Base-by-base conservation (phyloP, 2,329 filamentous ascomycete species). In the Fusarium liriodendri region DNA sequence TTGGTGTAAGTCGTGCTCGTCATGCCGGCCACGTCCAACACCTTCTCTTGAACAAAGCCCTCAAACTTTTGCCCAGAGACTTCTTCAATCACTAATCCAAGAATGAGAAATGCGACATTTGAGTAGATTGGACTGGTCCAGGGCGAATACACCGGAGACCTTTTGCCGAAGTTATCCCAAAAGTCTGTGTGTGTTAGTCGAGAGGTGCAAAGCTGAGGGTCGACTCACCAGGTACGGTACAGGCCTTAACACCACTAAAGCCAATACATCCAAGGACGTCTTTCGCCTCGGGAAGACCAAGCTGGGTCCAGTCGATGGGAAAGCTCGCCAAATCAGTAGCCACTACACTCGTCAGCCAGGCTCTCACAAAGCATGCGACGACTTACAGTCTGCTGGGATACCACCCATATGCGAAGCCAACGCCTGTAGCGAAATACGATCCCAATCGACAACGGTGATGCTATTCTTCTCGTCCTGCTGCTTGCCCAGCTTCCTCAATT, bases 131-230 rank as follows among this genome's bases (percentile, higher is more conserved):
- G 67, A 2, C 50, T 65, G 0, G 14, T 8, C 66, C 42, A 69
- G 0, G 66, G 52, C 5, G 52, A 33, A 22, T 42, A 65, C 1
- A 58, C 50, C 0, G 66, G 67, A 9, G 59, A 32, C 0, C 67
- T 29, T n/a, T 70, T 69, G 5, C 67, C 67, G 64, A 69, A 69
- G 5, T 70, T 70, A 3, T 35, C 32, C 66, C 66, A 70, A 38
- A 70, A 70, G 22, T 60, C 67, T 62, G 2, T 1, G 0, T 1
- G 5, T 5, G 18, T 69, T n/a, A 62, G 45, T 6, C 47, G n/a
- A 2, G 18, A 18, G 5, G 6, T 1, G 6, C 9, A 29, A 4
- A 2, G 10, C n/a, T 7, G 11, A 5, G 6, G 22, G 2, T 6
- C 2, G 3, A 40, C 64, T 63, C 8, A 69, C 67, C 50, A 27